Evolutionary conservation across 495 filamentous ascomycete genomes (phyloP).

Genomic region (Tuber brumale): DNA sequence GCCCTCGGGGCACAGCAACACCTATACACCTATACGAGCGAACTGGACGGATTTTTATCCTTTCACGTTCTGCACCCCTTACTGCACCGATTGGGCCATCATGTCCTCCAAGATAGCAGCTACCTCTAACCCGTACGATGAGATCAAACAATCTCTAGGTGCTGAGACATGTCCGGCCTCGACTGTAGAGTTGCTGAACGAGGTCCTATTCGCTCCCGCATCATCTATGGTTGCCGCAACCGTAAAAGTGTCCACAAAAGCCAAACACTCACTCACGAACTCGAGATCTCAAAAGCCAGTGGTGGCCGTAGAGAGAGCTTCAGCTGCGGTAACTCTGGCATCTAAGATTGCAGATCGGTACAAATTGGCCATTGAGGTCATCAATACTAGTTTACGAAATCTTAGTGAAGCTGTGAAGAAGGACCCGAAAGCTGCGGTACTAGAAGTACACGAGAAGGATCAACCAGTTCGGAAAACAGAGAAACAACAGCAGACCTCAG

Average conservation of each 20-base stretch:
- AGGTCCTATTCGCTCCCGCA: slow-evolving; percentile 22
- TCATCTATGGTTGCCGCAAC: slow-evolving; percentile 8
- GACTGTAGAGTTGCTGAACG: slow-evolving; percentile 32
- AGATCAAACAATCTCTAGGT: slow-evolving; percentile 31
- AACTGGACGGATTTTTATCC: neutral
- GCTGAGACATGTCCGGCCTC: slow-evolving; percentile 32
- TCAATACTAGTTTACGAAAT: slow-evolving; percentile 67
- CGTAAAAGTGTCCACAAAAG: slow-evolving; percentile 21
- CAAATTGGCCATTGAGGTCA: slow-evolving; percentile 70
- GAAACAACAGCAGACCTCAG: slow-evolving; percentile 16
- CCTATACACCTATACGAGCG: neutral
- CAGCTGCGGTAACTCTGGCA: slow-evolving; percentile 9
- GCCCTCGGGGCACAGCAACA: neutral
- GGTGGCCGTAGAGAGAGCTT: slow-evolving; percentile 10
- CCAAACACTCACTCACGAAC: slow-evolving; percentile 24
- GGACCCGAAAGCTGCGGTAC: slow-evolving; percentile 10
- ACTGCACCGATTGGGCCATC: neutral
- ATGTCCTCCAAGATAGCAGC: slow-evolving; percentile 5
- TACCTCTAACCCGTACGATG: slow-evolving; percentile 18
- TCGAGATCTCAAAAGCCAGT: slow-evolving; percentile 13
- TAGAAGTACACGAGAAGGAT: slow-evolving; percentile 7
- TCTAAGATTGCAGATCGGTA: slow-evolving; percentile 34
- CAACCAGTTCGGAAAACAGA: slow-evolving; percentile 12
- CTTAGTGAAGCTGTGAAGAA: slow-evolving; percentile 66
- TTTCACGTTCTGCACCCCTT: neutral